phyloP scores from a whole-genome alignment of 768 basidiomycete species.

The Termitomyces sp. region DNA sequence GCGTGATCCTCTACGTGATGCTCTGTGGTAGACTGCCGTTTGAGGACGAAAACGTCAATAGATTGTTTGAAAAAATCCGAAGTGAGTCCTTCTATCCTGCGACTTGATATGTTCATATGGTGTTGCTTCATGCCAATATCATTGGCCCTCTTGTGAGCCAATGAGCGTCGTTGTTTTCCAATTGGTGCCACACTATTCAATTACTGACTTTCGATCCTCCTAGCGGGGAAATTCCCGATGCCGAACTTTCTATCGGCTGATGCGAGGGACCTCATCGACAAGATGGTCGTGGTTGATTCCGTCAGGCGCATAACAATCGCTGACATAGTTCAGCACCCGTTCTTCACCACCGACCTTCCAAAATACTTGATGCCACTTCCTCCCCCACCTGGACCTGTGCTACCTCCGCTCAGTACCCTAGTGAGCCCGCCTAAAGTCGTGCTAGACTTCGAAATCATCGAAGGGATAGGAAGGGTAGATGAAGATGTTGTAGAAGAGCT shows the following conservation, averaged over 20 bases:
- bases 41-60: slow-evolving; percentile 94
- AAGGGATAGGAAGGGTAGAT: slow-evolving; percentile 89
- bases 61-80: slow-evolving; percentile 91
- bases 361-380: slow-evolving; percentile 86
- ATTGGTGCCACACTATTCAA: background rate
- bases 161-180: background rate
- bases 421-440: slow-evolving; percentile 62
- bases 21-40: slow-evolving; percentile 94
- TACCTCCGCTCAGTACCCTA: slow-evolving; percentile 70
- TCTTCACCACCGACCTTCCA: slow-evolving; percentile 83
- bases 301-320: slow-evolving; percentile 92
- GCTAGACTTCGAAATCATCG: slow-evolving; percentile 85
- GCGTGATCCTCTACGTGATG: slow-evolving; percentile 99
- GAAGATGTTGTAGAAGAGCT: slow-evolving; percentile 89
- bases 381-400: slow-evolving; percentile 71
- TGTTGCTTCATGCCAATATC: background rate
- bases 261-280: slow-evolving; percentile 73
- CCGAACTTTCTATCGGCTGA: slow-evolving; percentile 80
- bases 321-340: slow-evolving; percentile 89
- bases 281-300: slow-evolving; percentile 94
- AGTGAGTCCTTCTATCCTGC: slow-evolving; percentile 43
- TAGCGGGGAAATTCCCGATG: slow-evolving; percentile 85
- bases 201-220: slow-evolving; percentile 8
- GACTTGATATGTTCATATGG: no score
- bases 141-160: background rate